Conservation (phyloP, 257 asterid species). For the Capsicum pubescens region DNA sequence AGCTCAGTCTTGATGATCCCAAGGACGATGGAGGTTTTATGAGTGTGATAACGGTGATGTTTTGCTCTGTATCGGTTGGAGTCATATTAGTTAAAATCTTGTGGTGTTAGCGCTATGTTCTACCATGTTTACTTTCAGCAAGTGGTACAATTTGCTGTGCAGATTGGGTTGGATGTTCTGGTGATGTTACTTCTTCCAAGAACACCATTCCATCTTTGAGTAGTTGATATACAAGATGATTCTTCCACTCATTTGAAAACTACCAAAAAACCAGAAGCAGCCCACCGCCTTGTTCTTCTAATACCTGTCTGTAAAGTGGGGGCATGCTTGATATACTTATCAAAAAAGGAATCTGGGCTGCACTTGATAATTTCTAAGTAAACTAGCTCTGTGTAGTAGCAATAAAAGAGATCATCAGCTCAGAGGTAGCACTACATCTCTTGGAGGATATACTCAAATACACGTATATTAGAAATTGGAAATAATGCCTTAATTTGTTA, state of each 20-base stretch:
- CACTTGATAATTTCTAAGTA: not conserved
- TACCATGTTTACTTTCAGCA: not conserved
- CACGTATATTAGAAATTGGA: not conserved
- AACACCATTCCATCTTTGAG: not conserved
- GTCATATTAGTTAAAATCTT: not conserved
- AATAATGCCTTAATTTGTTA: not conserved
- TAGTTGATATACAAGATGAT: not conserved
- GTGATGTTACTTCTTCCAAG: not conserved
- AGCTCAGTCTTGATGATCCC: not conserved
- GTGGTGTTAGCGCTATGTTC: not conserved
- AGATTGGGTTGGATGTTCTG: slow-evolving; percentile 19
- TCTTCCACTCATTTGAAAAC: slow-evolving; percentile 9
- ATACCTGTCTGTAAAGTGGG: slow-evolving; percentile 2
- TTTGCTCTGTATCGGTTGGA: not conserved
- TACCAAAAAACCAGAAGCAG: not conserved
- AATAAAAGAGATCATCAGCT: not conserved
- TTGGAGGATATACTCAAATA: not conserved
- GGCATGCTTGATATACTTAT: not conserved
- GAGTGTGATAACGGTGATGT: not conserved
- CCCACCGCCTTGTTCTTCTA: not conserved
- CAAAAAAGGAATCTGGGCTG: not conserved
- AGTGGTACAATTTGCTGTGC: not conserved
- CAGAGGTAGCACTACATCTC: slow-evolving; percentile 23
- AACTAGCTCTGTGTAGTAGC: not conserved
- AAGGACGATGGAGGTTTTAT: not conserved